phyloP scores from a whole-genome alignment of 163 green algal genomes.

The Scenedesmus sp. region DNA sequence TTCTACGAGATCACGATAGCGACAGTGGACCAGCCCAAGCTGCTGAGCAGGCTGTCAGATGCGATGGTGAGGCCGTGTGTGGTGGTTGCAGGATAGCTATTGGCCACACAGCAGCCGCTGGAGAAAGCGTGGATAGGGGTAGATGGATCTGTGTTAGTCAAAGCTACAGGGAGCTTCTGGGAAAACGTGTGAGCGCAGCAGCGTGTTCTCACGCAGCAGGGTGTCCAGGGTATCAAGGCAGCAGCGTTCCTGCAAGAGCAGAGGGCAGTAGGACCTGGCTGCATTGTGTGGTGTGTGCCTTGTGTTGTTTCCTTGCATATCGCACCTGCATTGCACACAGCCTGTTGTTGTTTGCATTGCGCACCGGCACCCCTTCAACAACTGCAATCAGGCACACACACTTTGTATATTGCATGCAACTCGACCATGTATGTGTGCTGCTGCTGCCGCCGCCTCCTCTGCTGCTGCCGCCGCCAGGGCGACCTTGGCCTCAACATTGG shows the following conservation, averaged over 20 bases:
- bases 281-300: not conserved
- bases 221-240: not conserved
- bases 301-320: not conserved
- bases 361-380: too few relatives aligned
- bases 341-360: not conserved
- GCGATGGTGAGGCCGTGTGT: conserved; percentile 76
- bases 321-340: not conserved
- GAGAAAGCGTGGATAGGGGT: not conserved
- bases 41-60: conserved; percentile 91
- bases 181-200: too few relatives aligned
- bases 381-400: too few relatives aligned
- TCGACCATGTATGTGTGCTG: too few relatives aligned
- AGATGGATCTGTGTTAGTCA: too few relatives aligned
- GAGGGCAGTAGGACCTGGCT: not conserved
- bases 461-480: too few relatives aligned
- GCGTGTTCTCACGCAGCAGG: too few relatives aligned
- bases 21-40: conserved; percentile 92
- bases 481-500: too few relatives aligned
- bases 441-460: too few relatives aligned
- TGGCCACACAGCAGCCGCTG: not conserved
- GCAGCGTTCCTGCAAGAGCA: not conserved
- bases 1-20: conserved; percentile 96
- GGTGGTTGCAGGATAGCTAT: too few relatives aligned
- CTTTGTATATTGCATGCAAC: too few relatives aligned
- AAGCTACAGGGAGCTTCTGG: too few relatives aligned